Evolutionary conservation across 2,329 filamentous ascomycete species (phyloP).

Genomic region (Metarhizium sp.): DNA sequence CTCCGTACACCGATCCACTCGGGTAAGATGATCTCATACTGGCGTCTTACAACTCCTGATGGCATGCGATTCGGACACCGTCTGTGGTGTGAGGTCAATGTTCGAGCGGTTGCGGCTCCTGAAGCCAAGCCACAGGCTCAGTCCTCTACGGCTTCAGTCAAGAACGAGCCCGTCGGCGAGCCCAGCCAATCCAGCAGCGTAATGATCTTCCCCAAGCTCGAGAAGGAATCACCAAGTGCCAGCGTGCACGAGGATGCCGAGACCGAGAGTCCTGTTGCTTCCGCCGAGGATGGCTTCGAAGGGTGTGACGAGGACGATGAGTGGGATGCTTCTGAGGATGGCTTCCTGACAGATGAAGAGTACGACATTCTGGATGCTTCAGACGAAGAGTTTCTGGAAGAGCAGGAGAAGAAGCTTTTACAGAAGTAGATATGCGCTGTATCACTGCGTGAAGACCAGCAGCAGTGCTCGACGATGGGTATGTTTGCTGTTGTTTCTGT

Average conservation of each 20-base stretch:
- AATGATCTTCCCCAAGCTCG: conserved; percentile 96
- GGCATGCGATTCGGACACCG: conserved; percentile 84
- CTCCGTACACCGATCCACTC: conserved; percentile 70
- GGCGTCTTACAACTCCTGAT: conserved; percentile 77
- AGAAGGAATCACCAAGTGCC: conserved; percentile 80
- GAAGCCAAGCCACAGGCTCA: conserved; percentile 17
- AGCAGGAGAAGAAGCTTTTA: conserved; percentile 34
- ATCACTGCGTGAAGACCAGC: neutral
- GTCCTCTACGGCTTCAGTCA: conserved; percentile 2
- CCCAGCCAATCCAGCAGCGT: conserved; percentile 38
- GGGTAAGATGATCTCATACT: conserved; percentile 87
- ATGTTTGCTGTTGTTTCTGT: neutral
- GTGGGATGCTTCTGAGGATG: conserved; percentile 55
- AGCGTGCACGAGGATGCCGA: conserved; percentile 63
- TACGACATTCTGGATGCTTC: conserved; percentile 95
- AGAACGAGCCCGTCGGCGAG: conserved; percentile 21
- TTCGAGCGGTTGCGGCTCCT: conserved; percentile 33
- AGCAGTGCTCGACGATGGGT: neutral
- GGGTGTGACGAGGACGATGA: conserved; percentile 44
- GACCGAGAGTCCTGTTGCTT: conserved; percentile 39
- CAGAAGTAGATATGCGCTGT: conserved; percentile 22
- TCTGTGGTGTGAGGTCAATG: conserved; percentile 86
- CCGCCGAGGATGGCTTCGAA: conserved; percentile 40
- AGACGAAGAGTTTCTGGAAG: conserved; percentile 69
- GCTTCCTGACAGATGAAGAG: conserved; percentile 93